Evolutionary conservation across 139 green algal species (phyloP).

Genomic region (Eudorina sp.): DNA sequence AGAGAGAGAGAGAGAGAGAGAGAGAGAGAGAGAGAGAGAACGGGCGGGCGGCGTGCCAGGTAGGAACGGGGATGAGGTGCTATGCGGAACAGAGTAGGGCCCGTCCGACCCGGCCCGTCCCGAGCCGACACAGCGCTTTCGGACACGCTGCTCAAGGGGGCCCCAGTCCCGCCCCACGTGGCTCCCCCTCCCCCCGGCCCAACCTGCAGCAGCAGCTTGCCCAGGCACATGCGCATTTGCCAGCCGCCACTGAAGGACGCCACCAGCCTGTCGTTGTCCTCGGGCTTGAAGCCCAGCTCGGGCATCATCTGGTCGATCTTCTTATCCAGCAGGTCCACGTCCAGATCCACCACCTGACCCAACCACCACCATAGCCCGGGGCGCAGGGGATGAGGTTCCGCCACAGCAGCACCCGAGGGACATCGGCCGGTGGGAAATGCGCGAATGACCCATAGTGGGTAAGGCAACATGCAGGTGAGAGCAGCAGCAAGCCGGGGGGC

Average conservation of each 20-base stretch:
- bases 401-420: too few species aligned
- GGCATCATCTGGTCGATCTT: conserved; percentile 99
- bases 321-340: conserved; percentile 91
- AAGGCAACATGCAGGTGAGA: too few species aligned
- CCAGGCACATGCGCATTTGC: conserved; percentile 99
- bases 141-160: background rate
- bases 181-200: background rate
- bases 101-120: too few species aligned
- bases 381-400: too few species aligned
- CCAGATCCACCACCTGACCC: conserved; percentile 74
- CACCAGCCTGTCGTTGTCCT: conserved; percentile 86
- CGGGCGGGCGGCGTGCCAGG: too few species aligned
- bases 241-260: conserved; percentile 89
- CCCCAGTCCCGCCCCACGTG: too few species aligned
- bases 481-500: too few species aligned
- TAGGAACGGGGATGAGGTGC: too few species aligned
- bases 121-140: background rate
- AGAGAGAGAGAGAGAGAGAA: background rate
- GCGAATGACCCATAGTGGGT: too few species aligned
- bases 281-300: conserved; percentile 93
- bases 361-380: conserved; percentile 43
- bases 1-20: background rate
- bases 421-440: too few species aligned
- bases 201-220: conserved; percentile 97
- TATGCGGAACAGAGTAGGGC: too few species aligned